These are phyloP conservation scores for Nothophaeocryptopus gaeumannii DNA, from an alignment of 2,329 filamentous ascomycete species.

Conservation along the genomic window DNA sequence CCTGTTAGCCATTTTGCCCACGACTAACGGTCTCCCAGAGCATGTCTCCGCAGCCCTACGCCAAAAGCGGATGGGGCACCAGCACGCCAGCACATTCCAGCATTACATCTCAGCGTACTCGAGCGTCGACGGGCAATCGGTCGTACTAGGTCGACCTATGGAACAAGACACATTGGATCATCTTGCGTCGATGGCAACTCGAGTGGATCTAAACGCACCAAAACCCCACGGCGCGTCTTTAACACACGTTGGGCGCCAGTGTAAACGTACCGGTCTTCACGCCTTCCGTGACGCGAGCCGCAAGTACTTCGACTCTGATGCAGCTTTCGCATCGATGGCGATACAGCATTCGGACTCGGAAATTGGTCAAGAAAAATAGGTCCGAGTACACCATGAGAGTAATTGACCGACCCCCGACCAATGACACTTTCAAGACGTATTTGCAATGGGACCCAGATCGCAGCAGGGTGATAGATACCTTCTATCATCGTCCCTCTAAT, in stretches of 20 bases:
- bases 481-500: background rate
- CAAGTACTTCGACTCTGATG: background rate
- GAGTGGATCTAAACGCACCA: background rate
- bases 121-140: constrained; percentile 2
- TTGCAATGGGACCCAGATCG: background rate
- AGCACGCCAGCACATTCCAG: constrained; percentile 8
- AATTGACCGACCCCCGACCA: background rate
- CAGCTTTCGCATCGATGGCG: too few relatives aligned
- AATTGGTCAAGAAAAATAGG: too few relatives aligned
- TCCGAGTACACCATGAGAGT: too few relatives aligned
- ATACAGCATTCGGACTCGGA: too few relatives aligned
- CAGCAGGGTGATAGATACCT: background rate
- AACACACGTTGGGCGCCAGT: background rate
- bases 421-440: background rate
- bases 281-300: background rate
- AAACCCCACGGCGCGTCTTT: background rate
- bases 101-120: constrained; percentile 6
- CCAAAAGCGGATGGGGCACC: constrained; percentile 10
- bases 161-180: background rate
- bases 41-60: constrained; percentile 7
- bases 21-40: background rate
- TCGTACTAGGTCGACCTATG: constrained; percentile 2
- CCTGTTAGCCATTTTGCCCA: background rate
- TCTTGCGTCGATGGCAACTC: background rate
- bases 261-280: too few relatives aligned